Percentiles rank a stretch among this genome's conserved stretches.
These are phyloP conservation scores for Coniochaeta sp. DNA, from an alignment of 2,329 filamentous ascomycete species.

Conservation along the genomic window DNA sequence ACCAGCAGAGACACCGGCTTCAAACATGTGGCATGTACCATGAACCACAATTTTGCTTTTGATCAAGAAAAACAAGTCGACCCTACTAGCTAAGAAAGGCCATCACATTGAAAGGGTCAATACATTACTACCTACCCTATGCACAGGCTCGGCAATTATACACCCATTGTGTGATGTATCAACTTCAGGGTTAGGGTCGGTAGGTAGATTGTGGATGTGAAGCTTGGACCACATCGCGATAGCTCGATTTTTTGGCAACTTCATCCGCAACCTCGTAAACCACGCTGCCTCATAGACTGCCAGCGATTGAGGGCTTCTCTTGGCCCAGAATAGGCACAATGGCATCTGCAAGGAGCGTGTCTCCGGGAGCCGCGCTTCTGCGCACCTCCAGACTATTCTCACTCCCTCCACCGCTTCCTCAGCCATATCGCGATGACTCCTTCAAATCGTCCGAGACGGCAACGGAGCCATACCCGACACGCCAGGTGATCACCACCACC, in stretches of 20 bases:
- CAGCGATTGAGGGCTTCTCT: not conserved
- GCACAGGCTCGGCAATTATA: too few species aligned
- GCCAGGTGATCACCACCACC: constrained; percentile 75
- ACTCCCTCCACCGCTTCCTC: constrained; percentile 66
- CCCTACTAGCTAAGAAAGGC: too few species aligned
- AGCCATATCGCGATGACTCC: constrained; percentile 44
- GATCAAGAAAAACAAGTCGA: too few species aligned
- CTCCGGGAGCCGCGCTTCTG: constrained; percentile 62
- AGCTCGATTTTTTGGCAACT: not conserved
- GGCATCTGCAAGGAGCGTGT: constrained; percentile 28
- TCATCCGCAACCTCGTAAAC: not conserved
- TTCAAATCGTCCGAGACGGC: constrained; percentile 54
- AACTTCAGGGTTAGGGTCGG: not conserved
- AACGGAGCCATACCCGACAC: constrained; percentile 71
- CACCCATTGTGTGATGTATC: not conserved
- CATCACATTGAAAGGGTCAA: too few species aligned
- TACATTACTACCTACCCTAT: too few species aligned
- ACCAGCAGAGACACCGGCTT: too few species aligned
- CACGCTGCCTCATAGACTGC: not conserved
- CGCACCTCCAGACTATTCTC: constrained; percentile 87
- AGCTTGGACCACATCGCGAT: not conserved
- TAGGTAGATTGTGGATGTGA: not conserved
- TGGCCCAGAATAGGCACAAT: constrained; percentile 12
- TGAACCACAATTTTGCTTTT: too few species aligned
- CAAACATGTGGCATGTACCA: too few species aligned